Conservation (phyloP, 2,329 filamentous ascomycete genomes). For the Sphaerulina vaccinii region DNA sequence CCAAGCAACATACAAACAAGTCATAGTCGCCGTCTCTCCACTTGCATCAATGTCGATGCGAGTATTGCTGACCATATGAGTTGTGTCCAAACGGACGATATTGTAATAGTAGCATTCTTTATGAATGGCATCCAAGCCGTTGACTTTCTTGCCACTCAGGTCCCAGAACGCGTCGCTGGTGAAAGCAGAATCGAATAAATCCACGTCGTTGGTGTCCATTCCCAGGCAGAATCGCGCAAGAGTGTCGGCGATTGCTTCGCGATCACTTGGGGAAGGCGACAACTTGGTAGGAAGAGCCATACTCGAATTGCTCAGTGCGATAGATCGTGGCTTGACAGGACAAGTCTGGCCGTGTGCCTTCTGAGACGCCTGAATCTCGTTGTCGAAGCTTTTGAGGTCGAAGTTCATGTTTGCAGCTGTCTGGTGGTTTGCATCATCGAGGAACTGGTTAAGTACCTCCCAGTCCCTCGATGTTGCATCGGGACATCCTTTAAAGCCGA, state of each 20-base stretch:
- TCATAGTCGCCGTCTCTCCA: not conserved
- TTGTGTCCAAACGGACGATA: slow-evolving; percentile 35
- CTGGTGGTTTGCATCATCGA: too few relatives aligned
- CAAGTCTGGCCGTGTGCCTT: not conserved
- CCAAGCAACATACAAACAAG: slow-evolving; percentile 2
- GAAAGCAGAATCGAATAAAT: slow-evolving; percentile 35
- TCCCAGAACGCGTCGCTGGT: slow-evolving; percentile 23
- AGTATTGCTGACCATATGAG: slow-evolving; percentile 35
- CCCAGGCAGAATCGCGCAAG: slow-evolving; percentile 31
- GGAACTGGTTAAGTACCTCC: too few relatives aligned
- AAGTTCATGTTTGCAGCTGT: too few relatives aligned
- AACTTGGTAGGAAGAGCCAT: slow-evolving; percentile 2
- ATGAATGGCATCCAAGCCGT: slow-evolving; percentile 28
- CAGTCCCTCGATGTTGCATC: not conserved
- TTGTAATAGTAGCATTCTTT: slow-evolving; percentile 17
- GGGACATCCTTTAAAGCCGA: not conserved
- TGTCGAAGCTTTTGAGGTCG: not conserved
- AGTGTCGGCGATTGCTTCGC: slow-evolving; percentile 36
- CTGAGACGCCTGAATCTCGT: not conserved
- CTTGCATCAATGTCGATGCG: too few relatives aligned
- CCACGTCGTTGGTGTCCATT: slow-evolving; percentile 32
- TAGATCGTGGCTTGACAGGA: not conserved
- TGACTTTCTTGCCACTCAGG: slow-evolving; percentile 27
- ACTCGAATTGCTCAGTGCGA: not conserved
- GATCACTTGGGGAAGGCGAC: slow-evolving; percentile 21